Evolutionary conservation across 768 basidiomycete species (phyloP), one percentile per base, ranked within the genome.

Genomic region (Udeniomyces megalosporus): DNA sequence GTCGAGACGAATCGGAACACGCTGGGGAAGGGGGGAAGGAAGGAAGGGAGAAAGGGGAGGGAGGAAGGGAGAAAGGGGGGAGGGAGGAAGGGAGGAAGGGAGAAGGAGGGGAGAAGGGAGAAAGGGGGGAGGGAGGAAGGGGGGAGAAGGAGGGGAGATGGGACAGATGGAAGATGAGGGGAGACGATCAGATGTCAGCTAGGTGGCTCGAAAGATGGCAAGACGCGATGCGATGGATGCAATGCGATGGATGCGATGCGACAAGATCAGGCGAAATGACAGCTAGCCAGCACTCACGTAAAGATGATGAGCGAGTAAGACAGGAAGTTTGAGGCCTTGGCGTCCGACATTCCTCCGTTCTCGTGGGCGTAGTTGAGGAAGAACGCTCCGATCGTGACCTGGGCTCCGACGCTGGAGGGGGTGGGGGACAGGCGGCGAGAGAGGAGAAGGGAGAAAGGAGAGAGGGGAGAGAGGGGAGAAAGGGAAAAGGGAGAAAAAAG

Each of bases 291-390:
- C 38, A 42, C 44, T 42, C 24, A 58, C 34, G 82, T 81, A 70
- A 83, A 83, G 17, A 82, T 82, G 70, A 85, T 77, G 68, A 85
- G 81, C 67, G 82, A 84, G 70, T 82, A 82, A 8, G 84, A 86
- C 67, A 84, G 83, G 59, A 85, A 71, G 57, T 81, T 73, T 60
- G 83, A 82, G 46, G 82, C 84, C 63, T 74, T 72, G 4, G 82
- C 72, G 38, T 78, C 73, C 56, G 68, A 68, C 66, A 82, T 77
- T 44, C 80, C 80, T 58, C 84, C 71, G 46, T 65, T 68, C 65
- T 83, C 83, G n/a, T 75, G 70, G 58, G 85, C 77, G 71, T 79
- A 85, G 75, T 85, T 85, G 66, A 86, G 80, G 28, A 82, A 81
- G 66, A 85, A 77, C 8, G 72, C 66, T 45, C 83, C 84, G 31